phyloP scores from a whole-genome alignment of 2,329 filamentous ascomycete species.

The Fusarium dlaminii region DNA sequence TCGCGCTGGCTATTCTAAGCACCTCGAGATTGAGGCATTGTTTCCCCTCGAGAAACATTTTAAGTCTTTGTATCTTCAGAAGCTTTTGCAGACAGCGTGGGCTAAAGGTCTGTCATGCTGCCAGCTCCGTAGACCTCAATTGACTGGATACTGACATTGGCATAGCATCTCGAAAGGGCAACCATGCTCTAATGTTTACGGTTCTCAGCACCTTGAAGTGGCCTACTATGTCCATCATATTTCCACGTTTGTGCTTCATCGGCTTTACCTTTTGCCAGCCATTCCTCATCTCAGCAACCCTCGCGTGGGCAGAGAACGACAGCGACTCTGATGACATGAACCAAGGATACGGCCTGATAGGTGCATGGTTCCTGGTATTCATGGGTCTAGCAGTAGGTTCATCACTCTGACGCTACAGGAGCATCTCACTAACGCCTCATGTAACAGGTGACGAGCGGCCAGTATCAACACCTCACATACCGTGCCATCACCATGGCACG shows the following conservation, averaged over 20 bases:
- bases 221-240: conserved; percentile 9
- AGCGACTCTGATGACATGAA: conserved; percentile 6
- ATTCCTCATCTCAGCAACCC: conserved; percentile 31
- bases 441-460: conserved; percentile 9
- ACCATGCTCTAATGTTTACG: conserved; percentile 3
- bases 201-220: conserved; percentile 12
- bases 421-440: neutral
- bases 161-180: conserved; percentile 2
- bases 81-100: conserved; percentile 16
- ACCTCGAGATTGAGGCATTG: conserved; percentile 15
- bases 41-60: conserved; percentile 26
- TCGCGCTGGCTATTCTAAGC: conserved; percentile 13
- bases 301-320: conserved; percentile 4
- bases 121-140: fast-evolving
- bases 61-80: conserved; percentile 25
- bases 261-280: conserved; percentile 34
- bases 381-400: conserved; percentile 19
- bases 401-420: fast-evolving
- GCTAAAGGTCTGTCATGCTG: neutral
- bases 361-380: conserved; percentile 31
- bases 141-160: neutral
- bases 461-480: conserved; percentile 33
- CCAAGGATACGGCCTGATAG: conserved; percentile 33
- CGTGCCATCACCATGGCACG: conserved; percentile 46
- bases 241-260: conserved; percentile 30